Evolutionary conservation across 2,329 filamentous ascomycete genomes (phyloP).

Genomic region (Myriosclerotinia scirpicola): DNA sequence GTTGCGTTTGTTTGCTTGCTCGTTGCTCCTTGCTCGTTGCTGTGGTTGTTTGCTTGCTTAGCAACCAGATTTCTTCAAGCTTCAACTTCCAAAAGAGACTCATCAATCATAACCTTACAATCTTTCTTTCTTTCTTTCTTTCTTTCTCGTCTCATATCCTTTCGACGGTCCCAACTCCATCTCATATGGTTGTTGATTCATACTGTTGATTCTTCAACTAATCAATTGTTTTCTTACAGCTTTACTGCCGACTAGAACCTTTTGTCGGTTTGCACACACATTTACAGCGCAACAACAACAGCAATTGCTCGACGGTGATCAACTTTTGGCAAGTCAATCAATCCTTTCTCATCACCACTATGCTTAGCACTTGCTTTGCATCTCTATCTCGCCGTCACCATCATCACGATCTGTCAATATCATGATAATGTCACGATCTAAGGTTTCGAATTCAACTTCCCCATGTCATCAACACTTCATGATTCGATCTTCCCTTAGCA

Average conservation of each 20-base stretch:
- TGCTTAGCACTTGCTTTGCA: background rate
- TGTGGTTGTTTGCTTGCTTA: slow-evolving; percentile 5
- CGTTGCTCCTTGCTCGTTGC: background rate
- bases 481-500: background rate
- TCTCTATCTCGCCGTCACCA: background rate
- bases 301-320: background rate
- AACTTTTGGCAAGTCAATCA: slow-evolving; percentile 9
- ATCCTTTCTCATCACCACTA: no score
- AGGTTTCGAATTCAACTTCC: background rate
- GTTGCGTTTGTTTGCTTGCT: slow-evolving; percentile 5
- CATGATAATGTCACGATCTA: background rate
- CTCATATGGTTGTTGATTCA: background rate
- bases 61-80: background rate
- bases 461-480: background rate
- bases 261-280: background rate
- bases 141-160: background rate
- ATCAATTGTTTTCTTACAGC: background rate
- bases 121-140: background rate
- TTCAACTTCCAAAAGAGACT: background rate
- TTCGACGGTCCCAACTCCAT: background rate
- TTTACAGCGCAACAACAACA: no score
- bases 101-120: background rate
- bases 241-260: background rate
- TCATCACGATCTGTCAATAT: background rate
- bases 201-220: background rate